These are phyloP conservation scores for Acorus gramineus DNA, from an alignment of 106 monocot genomes.

Conservation along the genomic window DNA sequence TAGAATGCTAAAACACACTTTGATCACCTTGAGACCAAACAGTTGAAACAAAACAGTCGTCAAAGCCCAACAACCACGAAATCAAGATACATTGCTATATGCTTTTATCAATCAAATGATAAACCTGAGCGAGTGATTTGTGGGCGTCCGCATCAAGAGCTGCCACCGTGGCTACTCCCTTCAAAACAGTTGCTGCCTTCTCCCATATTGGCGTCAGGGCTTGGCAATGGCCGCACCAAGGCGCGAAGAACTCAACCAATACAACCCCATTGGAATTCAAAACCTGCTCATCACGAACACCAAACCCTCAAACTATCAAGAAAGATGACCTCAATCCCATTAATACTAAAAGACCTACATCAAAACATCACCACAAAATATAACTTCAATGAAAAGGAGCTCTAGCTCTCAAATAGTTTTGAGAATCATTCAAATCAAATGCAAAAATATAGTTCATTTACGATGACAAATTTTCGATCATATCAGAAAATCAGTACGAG, in stretches of 20 bases:
- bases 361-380: neutral
- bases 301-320: neutral
- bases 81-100: no score
- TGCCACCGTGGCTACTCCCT: constrained; percentile 79
- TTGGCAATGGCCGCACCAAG: constrained; percentile 98
- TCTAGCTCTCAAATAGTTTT: no score
- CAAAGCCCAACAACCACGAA: no score
- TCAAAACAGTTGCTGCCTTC: constrained; percentile 73
- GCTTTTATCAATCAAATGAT: neutral
- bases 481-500: no score
- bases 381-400: no score
- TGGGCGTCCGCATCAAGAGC: constrained; percentile 91
- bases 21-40: no score
- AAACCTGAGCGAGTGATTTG: constrained; percentile 69
- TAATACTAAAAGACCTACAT: neutral
- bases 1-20: no score
- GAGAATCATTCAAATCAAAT: no score
- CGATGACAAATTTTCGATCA: no score
- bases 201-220: constrained; percentile 87
- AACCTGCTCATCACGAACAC: constrained; percentile 27
- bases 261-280: constrained; percentile 75
- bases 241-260: constrained; percentile 96
- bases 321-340: neutral
- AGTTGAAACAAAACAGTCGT: no score
- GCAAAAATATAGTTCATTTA: no score